Evolutionary conservation across 208 protist species (phyloP), one percentile per base, ranked within the genome.

Genomic region (Leishmania mexicana): DNA sequence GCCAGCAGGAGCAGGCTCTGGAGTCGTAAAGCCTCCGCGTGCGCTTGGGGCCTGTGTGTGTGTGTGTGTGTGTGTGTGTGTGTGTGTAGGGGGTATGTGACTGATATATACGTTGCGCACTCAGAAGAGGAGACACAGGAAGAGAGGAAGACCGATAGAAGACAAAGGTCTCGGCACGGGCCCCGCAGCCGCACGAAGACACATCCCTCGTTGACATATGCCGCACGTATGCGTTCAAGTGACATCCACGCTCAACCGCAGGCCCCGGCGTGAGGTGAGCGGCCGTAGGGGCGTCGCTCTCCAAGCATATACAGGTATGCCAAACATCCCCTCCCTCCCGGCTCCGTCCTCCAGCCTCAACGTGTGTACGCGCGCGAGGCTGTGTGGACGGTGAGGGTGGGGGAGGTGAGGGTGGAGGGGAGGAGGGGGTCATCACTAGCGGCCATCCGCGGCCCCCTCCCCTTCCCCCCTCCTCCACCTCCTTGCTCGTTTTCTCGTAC

Each of bases 1-100:
- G 88, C 31, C 82, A 92, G 83, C 92, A 94, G 78, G 91, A 96
- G 79, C 85, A 95, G 88, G 58, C 77, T 76, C 80, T 96, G 64
- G 75, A 80, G 70, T 79, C 87, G 2, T 90, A 76, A 80, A 24
- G 57, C 71, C n/a, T 73, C 68, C 31, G 62, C 62, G 31, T 2
- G 31, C 62, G 31, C 11, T 58, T 68, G 62, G 31, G 62, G 31
- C 24, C 58, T 64, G 8, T 31, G 7, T 54, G 17, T 5, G 58
- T 13, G 45, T 47, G 45, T 47, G 8, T 47, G 45, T 47, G 45
- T 47, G 45, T 47, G 45, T 47, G 42, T 45, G 42, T 45, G 42
- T 45, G 8, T n/a, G 58, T 54, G 17, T 21, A 7, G 17, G 21
- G 31, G 62, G 31, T 40, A 40, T 17, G 31, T 21, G 15, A 24